Evolutionary conservation across 306 rosid species (phyloP).

Genomic region (Prunus fruticosa): DNA sequence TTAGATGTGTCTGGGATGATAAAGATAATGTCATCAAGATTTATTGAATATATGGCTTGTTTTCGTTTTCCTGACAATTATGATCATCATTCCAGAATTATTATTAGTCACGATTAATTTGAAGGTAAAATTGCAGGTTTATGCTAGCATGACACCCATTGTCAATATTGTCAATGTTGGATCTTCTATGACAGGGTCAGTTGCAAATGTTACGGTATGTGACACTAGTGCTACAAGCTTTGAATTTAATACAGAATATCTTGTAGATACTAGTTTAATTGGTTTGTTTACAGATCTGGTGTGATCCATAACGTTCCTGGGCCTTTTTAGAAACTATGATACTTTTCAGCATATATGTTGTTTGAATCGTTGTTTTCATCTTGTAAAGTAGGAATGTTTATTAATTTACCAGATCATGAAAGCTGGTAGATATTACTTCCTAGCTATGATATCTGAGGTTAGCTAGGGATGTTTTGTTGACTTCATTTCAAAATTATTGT

Average conservation of each 20-base stretch:
- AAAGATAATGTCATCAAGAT: neutral
- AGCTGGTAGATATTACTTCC: neutral
- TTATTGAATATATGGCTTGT: neutral
- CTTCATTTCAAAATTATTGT: neutral
- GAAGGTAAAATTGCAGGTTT: constrained; percentile 50
- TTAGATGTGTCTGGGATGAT: constrained; percentile 1
- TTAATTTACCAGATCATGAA: neutral
- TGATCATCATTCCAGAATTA: neutral
- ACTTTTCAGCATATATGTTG: neutral
- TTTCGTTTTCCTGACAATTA: neutral
- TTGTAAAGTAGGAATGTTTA: neutral
- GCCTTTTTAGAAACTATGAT: neutral
- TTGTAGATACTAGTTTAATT: neutral
- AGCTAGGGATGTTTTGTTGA: neutral
- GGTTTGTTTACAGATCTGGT: neutral
- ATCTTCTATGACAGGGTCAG: constrained; percentile 61
- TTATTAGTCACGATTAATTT: neutral
- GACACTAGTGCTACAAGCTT: neutral
- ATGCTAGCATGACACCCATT: constrained; percentile 85
- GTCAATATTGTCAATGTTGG: constrained; percentile 69
- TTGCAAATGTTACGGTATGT: constrained; percentile 79
- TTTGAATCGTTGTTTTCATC: neutral
- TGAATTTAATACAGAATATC: neutral
- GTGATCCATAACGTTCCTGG: neutral
- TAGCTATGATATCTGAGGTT: neutral